phyloP scores from a whole-genome alignment of 2,329 filamentous ascomycete species.

The Fusarium agapanthi region DNA sequence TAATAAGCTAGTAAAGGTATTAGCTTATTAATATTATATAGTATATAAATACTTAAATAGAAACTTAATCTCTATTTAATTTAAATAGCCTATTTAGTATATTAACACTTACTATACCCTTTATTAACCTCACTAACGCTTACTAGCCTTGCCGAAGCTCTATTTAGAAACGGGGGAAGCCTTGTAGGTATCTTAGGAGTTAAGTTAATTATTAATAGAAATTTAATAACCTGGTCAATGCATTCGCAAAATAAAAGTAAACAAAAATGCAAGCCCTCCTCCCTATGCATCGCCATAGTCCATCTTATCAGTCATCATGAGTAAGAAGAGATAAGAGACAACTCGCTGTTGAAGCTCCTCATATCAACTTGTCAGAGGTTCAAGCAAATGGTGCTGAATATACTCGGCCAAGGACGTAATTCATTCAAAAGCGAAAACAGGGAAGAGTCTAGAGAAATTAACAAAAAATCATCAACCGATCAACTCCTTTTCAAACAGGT shows the following conservation, averaged over 20 bases:
- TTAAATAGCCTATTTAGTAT: too few relatives aligned
- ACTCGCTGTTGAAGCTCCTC: background rate
- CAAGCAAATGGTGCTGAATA: background rate
- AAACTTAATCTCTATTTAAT: too few relatives aligned
- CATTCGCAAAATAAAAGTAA: background rate
- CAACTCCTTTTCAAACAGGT: conserved; percentile 5
- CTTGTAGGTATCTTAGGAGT: too few relatives aligned
- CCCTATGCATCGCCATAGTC: background rate
- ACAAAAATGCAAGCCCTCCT: background rate
- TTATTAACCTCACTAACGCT: too few relatives aligned
- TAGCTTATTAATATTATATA: too few relatives aligned
- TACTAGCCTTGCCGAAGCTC: too few relatives aligned
- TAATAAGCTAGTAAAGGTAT: too few relatives aligned
- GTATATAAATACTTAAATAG: too few relatives aligned
- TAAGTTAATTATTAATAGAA: background rate
- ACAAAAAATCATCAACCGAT: background rate
- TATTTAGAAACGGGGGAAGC: too few relatives aligned
- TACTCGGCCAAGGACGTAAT: background rate
- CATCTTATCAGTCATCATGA: background rate
- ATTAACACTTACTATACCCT: too few relatives aligned
- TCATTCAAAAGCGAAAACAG: background rate
- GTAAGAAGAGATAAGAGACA: background rate
- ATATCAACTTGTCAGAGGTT: background rate
- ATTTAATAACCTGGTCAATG: background rate
- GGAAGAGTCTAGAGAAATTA: background rate